Conservation (phyloP, 1,284 basidiomycete species). For the Trametes versicolor region DNA sequence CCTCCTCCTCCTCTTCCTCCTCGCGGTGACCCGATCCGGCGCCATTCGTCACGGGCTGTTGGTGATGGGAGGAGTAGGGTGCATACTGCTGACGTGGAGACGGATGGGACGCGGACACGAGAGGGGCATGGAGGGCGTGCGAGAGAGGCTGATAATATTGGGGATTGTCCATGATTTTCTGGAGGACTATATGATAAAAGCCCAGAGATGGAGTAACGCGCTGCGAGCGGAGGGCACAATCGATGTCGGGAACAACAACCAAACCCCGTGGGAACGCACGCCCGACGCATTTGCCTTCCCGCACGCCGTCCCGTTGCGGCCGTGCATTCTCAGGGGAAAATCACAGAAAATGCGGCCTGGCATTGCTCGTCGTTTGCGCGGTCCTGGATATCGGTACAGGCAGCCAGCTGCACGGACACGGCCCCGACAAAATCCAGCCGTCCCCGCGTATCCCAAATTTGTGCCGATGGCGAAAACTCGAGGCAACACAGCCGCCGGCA, state of each 20-base stretch:
- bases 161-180: constrained; percentile 70
- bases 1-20: constrained; percentile 70
- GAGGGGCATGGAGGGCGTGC: constrained; percentile 73
- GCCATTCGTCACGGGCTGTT: constrained; percentile 40
- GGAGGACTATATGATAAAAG: constrained; percentile 37
- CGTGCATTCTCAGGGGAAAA: constrained; percentile 15
- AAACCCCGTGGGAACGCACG: constrained; percentile 42
- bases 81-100: constrained; percentile 41
- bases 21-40: constrained; percentile 39
- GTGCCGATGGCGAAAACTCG: constrained; percentile 35
- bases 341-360: constrained; percentile 9
- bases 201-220: constrained; percentile 42
- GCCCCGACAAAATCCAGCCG: background rate
- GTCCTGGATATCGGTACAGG: background rate
- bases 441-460: constrained; percentile 34
- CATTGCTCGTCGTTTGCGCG: background rate
- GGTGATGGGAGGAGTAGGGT: constrained; percentile 41
- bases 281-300: constrained; percentile 31
- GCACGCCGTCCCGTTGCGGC: constrained; percentile 31
- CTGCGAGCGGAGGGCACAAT: constrained; percentile 40
- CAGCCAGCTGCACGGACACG: constrained; percentile 1
- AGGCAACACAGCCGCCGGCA: constrained; percentile 36
- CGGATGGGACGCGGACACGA: constrained; percentile 40
- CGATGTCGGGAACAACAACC: constrained; percentile 41
- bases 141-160: constrained; percentile 84